Base-by-base conservation (phyloP, 1,284 basidiomycete species). In the Earliella scabrosa region DNA sequence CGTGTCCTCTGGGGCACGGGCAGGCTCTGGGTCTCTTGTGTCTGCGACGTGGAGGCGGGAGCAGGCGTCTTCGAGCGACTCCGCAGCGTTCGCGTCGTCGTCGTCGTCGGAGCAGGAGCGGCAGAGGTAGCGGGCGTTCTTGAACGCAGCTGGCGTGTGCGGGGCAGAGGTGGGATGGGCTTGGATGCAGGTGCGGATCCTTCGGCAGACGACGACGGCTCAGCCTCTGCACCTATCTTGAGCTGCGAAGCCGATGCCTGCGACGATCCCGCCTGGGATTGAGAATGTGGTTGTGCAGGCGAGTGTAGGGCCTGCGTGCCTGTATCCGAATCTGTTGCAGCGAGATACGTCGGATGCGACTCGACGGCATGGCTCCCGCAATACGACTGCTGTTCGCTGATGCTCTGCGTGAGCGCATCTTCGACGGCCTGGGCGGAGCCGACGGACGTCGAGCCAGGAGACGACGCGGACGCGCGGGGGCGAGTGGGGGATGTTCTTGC, bases 381-480 rank as follows among this genome's bases (percentile, higher is more conserved):
- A 39, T 50, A 47, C 26, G 55, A 50, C 13, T 35, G 41, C 2
- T 34, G n/a, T 26, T 51, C 7, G 32, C 36, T 35, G 24, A 57
- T 9, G 10, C 35, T 32, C 53, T 63, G 58, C n/a, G 62, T 64
- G 24, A 66, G 59, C 43, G 56, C 59, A 4, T 58, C 59, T 56
- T 66, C 63, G 26, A 64, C 60, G 2, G 61, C 60, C 39, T 61
- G 58, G 4, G 58, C 54, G 1, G 64, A 66, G 10, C 43, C 50
- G 7, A 52, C 48, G 1, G 62, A 63, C 20, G 29, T 43, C 20
- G 44, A 14, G 13, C 29, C 47, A 1, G 39, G 21, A 10, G 21
- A 24, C 11, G 39, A 31, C 16, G 23, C 6, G 18, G 21, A 41
- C 23, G 20, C 21, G 11, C 23, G 39, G 4, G 4, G 20, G 14